Evolutionary conservation across 2,329 filamentous ascomycete genomes (phyloP), one percentile per base, ranked within the genome.

Genomic region (Diaporthe sp.): DNA sequence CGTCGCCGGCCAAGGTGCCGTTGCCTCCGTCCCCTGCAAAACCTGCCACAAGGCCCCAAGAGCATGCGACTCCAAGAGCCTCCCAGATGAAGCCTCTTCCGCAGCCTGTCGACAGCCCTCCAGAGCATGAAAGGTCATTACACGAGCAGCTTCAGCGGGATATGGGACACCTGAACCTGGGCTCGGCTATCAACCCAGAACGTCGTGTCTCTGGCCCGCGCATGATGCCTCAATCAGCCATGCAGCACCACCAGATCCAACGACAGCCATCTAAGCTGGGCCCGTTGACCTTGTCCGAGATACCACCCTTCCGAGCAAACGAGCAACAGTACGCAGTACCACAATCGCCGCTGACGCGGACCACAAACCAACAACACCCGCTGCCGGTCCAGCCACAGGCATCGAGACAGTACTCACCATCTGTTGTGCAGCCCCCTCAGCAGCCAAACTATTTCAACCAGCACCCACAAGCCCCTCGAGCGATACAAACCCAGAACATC

Each of bases 61-160:
- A 83, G 12, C 85, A 88, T 73, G 59, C 39, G 4, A 89, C 88
- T 12, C 88, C 90, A 30, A 83, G 84, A 30, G 79, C 82, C 17
- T 80, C 84, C n/a, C 81, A 84, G 72, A 85, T 84, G 65, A 86
- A 86, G 72, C 84, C 88, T 55, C 84, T 86, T 77, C 86, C 88
- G 22, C 85, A 86, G 8, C 85, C 87, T 8, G 81, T 85, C 4
- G 83, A 85, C 25, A 86, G 87, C 70, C 90, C 90, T 5, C 85
- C 87, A 12, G 91, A 92, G 73, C 92, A 92, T 77, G 91, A 93
- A 77, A 85, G 86, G 59, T 87, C 88, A 55, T 81, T 92, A 55
- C 91, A 92, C 75, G 88, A 90, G 51, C 90, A 93, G 80, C 81
- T 93, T n/a, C 90, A 90, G 77, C 87, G 88, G 73, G 91, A 93